Evolutionary conservation across 177 flowering plant genomes (phyloP).

Genomic region (Vitis hybrid): DNA sequence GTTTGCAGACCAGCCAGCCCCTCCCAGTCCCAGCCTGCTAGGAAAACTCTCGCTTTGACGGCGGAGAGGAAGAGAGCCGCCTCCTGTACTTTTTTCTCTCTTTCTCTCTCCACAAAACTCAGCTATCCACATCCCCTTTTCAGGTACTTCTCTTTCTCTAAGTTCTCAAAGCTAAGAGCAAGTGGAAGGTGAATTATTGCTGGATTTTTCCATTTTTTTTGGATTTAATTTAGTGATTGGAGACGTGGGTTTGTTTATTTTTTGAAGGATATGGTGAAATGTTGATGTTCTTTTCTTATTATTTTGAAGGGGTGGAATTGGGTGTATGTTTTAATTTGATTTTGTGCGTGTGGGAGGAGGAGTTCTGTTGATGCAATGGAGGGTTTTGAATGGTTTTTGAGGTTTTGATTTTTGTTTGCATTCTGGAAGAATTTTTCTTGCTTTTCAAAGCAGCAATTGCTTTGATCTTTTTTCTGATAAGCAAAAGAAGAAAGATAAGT

Average conservation of each 20-base stretch:
- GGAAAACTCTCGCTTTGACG: conserved; percentile 17
- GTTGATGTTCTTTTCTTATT: background rate
- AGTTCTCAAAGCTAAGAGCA: no score
- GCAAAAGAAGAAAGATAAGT: background rate
- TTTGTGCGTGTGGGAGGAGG: background rate
- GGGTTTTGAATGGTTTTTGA: background rate
- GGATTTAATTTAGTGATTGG: background rate
- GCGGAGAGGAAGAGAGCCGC: conserved; percentile 10
- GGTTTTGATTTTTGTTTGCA: background rate
- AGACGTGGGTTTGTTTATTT: background rate
- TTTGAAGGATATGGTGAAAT: background rate
- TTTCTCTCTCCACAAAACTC: background rate
- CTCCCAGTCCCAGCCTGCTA: conserved; percentile 13
- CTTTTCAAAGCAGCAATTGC: background rate
- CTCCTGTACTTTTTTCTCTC: background rate
- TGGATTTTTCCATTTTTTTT: background rate
- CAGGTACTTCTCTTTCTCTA: background rate
- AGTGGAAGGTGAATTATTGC: background rate
- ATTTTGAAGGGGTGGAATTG: background rate
- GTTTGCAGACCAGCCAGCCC: conserved; percentile 6
- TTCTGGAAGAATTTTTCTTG: background rate
- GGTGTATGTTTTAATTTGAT: background rate
- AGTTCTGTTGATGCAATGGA: background rate
- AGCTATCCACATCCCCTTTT: background rate
- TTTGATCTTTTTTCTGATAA: background rate